Conservation (phyloP, 75 land plant genomes). For the Sequoiadendron giganteum region DNA sequence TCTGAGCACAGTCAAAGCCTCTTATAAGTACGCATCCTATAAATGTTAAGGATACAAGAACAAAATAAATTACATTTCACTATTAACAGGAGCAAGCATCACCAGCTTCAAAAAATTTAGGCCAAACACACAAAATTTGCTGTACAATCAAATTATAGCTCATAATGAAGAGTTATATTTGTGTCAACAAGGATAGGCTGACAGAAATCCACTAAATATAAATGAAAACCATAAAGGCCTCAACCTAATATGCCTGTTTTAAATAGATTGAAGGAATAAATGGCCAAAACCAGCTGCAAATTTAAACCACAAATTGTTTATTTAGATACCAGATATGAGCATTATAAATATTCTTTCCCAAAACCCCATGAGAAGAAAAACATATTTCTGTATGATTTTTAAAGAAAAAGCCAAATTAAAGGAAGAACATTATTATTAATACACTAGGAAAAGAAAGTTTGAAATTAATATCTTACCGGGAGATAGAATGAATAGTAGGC, state of each 20-base stretch:
- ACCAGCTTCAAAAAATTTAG: background rate
- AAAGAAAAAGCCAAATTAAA: background rate
- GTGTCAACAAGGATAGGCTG: background rate
- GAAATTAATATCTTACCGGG: constrained; percentile 62
- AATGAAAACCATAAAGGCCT: background rate
- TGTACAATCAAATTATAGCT: background rate
- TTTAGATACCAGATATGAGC: background rate
- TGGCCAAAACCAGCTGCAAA: background rate
- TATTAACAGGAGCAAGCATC: background rate
- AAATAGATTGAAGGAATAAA: background rate
- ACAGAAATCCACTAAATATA: background rate
- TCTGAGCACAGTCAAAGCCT: background rate
- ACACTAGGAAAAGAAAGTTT: background rate
- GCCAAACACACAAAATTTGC: background rate
- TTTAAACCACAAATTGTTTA: background rate
- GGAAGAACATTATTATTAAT: background rate
- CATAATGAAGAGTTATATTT: background rate
- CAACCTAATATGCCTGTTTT: background rate
- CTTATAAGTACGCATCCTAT: background rate
- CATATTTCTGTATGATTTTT: background rate
- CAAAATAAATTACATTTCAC: background rate
- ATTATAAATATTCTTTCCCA: background rate
- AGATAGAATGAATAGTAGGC: constrained; percentile 98
- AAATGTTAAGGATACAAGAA: background rate
- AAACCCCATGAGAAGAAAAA: background rate